Conservation (phyloP, 192 early-diverging fungal species). For the Backusella tarrabulga region DNA sequence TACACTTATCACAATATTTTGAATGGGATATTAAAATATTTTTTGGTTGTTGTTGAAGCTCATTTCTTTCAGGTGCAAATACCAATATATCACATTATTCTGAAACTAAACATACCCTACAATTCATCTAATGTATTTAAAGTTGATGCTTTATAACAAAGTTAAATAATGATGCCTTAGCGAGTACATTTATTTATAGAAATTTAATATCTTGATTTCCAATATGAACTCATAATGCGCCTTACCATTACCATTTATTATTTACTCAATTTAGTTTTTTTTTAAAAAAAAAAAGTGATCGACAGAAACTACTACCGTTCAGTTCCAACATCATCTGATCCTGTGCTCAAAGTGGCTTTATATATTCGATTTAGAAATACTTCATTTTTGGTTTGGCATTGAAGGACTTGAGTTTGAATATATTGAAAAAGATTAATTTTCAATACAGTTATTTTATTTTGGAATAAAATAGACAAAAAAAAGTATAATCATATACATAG, state of each 20-base stretch:
- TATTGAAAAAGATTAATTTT: background rate
- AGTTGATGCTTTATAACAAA: too few relatives aligned
- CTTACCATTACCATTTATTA: background rate
- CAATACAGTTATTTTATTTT: background rate
- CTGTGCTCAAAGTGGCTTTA: too few relatives aligned
- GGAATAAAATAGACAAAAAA: background rate
- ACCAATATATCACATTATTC: background rate
- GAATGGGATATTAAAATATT: background rate
- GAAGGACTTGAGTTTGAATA: background rate
- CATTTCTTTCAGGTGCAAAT: background rate
- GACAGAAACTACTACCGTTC: background rate
- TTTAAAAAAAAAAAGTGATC: background rate
- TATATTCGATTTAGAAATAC: too few relatives aligned
- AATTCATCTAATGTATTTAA: background rate
- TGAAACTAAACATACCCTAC: background rate
- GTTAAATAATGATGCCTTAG: too few relatives aligned
- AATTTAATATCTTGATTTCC: background rate
- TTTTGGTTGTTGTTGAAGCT: background rate
- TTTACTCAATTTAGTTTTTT: background rate
- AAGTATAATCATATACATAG: background rate
- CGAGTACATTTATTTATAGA: too few relatives aligned
- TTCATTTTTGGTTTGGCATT: background rate
- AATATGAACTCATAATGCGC: too few relatives aligned
- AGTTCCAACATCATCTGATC: background rate
- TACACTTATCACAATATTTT: too few relatives aligned